These are phyloP conservation scores for Closterium sp. DNA, from an alignment of 139 green algal species.

Conservation along the genomic window DNA sequence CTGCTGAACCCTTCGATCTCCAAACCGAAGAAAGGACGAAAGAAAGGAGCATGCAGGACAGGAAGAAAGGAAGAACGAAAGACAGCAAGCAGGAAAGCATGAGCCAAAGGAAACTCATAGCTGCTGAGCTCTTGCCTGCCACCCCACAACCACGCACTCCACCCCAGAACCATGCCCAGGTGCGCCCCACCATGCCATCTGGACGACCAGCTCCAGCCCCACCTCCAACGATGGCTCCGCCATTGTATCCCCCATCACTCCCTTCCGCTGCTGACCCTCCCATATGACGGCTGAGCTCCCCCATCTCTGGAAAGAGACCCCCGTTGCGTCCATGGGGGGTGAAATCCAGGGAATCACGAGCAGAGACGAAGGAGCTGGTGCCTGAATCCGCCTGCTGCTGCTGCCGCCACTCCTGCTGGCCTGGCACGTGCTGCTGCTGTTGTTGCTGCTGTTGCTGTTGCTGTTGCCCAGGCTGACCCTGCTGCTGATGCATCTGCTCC, in stretches of 20 bases:
- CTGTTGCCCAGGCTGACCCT: not conserved
- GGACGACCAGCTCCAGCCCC: not conserved
- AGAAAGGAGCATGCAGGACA: not conserved
- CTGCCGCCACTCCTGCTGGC: not conserved
- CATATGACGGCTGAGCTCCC: not conserved
- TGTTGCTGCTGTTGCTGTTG: not conserved
- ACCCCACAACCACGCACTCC: not conserved
- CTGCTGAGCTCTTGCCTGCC: not conserved
- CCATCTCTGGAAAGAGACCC: not conserved
- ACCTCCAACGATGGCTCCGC: not conserved
- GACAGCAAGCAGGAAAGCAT: not conserved
- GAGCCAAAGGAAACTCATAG: not conserved
- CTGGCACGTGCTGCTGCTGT: not conserved
- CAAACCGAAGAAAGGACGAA: not conserved
- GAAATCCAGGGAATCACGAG: not conserved
- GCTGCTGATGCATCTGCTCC: not conserved
- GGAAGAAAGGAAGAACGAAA: not conserved
- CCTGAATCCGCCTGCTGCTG: not conserved
- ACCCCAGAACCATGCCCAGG: not conserved
- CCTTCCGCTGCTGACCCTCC: not conserved
- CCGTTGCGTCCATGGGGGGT: not conserved
- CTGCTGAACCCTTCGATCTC: not conserved
- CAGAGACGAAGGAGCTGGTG: not conserved
- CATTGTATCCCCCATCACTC: not conserved
- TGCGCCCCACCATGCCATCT: not conserved